These are phyloP conservation scores for Podaxis sp. DNA, from an alignment of 768 basidiomycete species.

Conservation along the genomic window DNA sequence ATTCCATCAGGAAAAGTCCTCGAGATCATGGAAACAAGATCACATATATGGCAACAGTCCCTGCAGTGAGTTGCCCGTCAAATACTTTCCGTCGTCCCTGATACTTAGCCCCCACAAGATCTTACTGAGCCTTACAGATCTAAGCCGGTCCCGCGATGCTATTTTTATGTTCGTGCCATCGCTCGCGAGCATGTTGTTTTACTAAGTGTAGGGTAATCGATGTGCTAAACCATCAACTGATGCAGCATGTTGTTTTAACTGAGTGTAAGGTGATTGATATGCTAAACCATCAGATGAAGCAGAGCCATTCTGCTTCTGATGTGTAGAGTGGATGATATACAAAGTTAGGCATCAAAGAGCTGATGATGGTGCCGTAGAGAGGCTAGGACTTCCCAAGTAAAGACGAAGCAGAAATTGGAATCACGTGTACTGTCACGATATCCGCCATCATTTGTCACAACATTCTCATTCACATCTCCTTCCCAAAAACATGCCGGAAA, in stretches of 20 bases:
- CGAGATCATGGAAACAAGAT: background rate
- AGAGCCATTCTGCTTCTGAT: constrained; percentile 20
- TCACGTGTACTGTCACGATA: background rate
- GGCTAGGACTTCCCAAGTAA: no score
- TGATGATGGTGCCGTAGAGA: background rate
- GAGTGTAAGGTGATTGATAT: background rate
- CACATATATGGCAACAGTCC: background rate
- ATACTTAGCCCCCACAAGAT: background rate
- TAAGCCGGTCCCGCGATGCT: background rate
- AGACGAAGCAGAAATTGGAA: no score
- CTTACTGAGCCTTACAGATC: background rate
- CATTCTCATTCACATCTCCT: background rate
- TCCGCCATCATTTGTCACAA: background rate
- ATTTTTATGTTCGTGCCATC: background rate
- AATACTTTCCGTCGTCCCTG: background rate
- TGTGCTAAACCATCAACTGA: background rate
- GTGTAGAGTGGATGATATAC: constrained; percentile 12
- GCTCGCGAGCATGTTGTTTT: background rate
- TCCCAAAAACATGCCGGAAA: constrained; percentile 43
- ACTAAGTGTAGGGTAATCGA: background rate
- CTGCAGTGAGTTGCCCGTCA: background rate
- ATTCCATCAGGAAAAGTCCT: background rate
- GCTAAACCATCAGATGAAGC: background rate
- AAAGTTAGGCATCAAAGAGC: background rate
- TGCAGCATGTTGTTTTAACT: background rate